Evolutionary conservation across 352 stramenopile species (phyloP), one percentile per base, ranked within the genome.

Genomic region (Thalassiosira exigua): DNA sequence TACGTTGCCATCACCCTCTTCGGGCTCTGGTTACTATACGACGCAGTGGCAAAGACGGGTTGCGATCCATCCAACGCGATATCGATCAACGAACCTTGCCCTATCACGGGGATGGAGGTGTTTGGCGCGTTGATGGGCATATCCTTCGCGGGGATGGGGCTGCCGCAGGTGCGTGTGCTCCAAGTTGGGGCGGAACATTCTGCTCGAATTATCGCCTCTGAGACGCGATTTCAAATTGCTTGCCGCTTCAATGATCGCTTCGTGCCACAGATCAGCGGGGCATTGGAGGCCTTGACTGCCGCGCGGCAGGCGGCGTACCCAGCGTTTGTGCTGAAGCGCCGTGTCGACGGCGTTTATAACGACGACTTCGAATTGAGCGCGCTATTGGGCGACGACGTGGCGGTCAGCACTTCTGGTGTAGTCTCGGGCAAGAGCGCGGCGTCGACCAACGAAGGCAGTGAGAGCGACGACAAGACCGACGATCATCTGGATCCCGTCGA

Each of bases 101-200:
- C 30, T 14, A 75, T 29, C 27, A 76, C 64, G 19, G 82, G 80
- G 60, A 26, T 65, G 1, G 64, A 77, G 2, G 81, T 92, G 0
- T 90, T 92, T 78, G 80, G 80, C 33, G 79, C 87, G 17, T 84
- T 92, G 79, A 56, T 92, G 27, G 87, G 84, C 21, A 75, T 90
- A 24, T 69, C 78, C 1, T 90, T 89, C 74, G 87, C 76, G 11
- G 87, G 52, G 0, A 71, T 85, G 50, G 84, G 74, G 26, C 73
- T 90, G 48, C 75, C 68, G 26, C 86, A 92, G 48, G 30, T 92
- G 30, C n/a, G n/a, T n/a, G n/a, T n/a, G n/a, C n/a, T n/a, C n/a
- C n/a, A n/a, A n/a, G n/a, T n/a, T n/a, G n/a, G n/a, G n/a, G n/a
- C n/a, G n/a, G n/a, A n/a, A n/a, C n/a, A n/a, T n/a, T n/a, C n/a